A percentile compares a stretch with the other conserved stretches of the same genome.
Conservation (phyloP, 2,329 filamentous ascomycete species). For the Penicillium griseofulvum region DNA sequence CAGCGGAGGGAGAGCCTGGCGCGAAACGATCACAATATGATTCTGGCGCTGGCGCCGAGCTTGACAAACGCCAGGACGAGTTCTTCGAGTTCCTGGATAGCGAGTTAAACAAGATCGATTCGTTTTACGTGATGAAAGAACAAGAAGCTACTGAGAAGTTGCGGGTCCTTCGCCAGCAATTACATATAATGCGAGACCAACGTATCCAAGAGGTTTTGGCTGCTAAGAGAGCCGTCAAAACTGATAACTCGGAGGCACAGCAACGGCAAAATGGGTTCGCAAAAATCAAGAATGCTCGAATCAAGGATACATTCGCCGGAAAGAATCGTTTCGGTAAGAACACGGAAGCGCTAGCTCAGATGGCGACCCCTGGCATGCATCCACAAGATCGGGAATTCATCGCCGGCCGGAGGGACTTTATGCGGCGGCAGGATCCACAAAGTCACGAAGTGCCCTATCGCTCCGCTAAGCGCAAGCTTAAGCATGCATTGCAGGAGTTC, state of each 20-base stretch:
- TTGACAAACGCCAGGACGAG: constrained; percentile 73
- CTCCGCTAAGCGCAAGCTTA: constrained; percentile 85
- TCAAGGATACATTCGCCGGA: constrained; percentile 45
- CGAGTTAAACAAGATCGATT: constrained; percentile 87
- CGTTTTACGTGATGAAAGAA: constrained; percentile 86
- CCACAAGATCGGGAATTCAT: constrained; percentile 29
- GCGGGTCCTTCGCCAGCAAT: constrained; percentile 69
- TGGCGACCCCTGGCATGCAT: constrained; percentile 42
- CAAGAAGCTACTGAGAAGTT: constrained; percentile 75
- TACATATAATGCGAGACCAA: constrained; percentile 88
- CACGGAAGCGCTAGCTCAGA: constrained; percentile 49
- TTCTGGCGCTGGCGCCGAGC: constrained; percentile 53
- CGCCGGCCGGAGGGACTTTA: constrained; percentile 49
- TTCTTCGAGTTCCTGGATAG: constrained; percentile 82
- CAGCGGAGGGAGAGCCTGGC: constrained; percentile 39
- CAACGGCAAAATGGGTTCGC: constrained; percentile 24
- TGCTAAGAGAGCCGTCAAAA: constrained; percentile 31
- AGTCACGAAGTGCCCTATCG: constrained; percentile 69
- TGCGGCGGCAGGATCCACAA: constrained; percentile 48
- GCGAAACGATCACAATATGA: constrained; percentile 53
- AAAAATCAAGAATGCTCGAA: constrained; percentile 26
- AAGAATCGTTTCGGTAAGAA: constrained; percentile 55
- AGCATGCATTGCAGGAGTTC: constrained; percentile 86
- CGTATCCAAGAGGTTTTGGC: constrained; percentile 69
- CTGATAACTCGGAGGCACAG: constrained; percentile 21